Evolutionary conservation across 2,329 filamentous ascomycete genomes (phyloP).

Genomic region (Zasmidium citrigriseum): DNA sequence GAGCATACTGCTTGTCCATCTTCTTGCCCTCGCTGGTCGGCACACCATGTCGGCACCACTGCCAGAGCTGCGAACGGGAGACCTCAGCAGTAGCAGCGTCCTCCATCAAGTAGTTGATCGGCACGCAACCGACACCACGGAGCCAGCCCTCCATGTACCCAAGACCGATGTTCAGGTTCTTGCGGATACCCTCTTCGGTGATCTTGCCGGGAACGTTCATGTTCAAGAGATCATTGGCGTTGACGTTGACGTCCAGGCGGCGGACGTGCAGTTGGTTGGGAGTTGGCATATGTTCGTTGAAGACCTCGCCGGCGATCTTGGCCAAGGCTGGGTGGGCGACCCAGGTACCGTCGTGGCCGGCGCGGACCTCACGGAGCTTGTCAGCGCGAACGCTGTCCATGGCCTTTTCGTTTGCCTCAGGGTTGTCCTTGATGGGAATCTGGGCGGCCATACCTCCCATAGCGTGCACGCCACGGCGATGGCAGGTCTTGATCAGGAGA

Average conservation of each 20-base stretch:
- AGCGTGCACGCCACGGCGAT: conserved; percentile 93
- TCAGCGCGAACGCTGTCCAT: conserved; percentile 68
- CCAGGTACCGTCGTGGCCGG: conserved; percentile 96
- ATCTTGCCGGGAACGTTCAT: conserved; percentile 94
- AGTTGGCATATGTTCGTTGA: conserved; percentile 98
- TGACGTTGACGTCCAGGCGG: conserved; percentile 84
- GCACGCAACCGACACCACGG: conserved; percentile 89
- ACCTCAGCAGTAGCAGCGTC: conserved; percentile 97
- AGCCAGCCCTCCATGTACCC: conserved; percentile 99
- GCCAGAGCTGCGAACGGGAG: conserved; percentile 91
- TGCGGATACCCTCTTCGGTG: conserved; percentile 92
- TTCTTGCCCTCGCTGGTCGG: conserved; percentile 84
- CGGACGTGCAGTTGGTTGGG: conserved; percentile 94
- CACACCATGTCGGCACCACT: conserved; percentile 79
- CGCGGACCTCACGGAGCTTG: conserved; percentile 92
- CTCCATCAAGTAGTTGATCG: conserved; percentile 98
- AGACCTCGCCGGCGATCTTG: conserved; percentile 82
- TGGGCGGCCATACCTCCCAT: conserved; percentile 99
- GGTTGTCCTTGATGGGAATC: conserved; percentile 97
- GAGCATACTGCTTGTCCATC: conserved; percentile 88
- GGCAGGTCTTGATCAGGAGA: conserved; percentile 96
- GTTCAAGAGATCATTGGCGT: conserved; percentile 88
- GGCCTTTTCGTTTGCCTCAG: conserved; percentile 44
- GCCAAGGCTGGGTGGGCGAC: conserved; percentile 95
- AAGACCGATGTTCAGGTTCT: conserved; percentile 96